Evolutionary conservation across 2,329 filamentous ascomycete genomes (phyloP).

Genomic region (Graphiopsis chlorocephala): DNA sequence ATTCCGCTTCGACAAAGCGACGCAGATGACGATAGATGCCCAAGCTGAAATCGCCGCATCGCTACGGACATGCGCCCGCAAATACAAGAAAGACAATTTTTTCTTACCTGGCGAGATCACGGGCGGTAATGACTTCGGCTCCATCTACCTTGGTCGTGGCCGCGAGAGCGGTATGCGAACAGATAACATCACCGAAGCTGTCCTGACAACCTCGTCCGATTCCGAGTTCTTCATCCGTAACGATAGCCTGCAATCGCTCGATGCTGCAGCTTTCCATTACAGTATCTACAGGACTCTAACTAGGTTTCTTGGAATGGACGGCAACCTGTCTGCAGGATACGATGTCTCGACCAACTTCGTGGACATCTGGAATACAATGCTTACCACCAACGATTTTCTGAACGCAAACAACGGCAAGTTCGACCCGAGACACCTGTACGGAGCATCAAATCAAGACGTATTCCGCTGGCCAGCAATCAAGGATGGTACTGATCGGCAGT

Average conservation of each 20-base stretch:
- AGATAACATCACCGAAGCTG: constrained; percentile 47
- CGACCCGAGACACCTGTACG: constrained; percentile 64
- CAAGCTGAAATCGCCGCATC: constrained; percentile 57
- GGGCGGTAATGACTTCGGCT: constrained; percentile 58
- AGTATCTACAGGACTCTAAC: constrained; percentile 61
- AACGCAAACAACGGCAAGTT: constrained; percentile 60
- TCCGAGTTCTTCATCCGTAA: constrained; percentile 50
- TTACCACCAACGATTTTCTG: constrained; percentile 58
- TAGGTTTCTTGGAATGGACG: constrained; percentile 60
- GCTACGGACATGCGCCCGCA: constrained; percentile 56
- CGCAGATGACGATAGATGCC: constrained; percentile 61
- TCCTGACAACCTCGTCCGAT: constrained; percentile 48
- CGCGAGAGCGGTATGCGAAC: constrained; percentile 54
- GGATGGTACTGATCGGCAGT: constrained; percentile 56
- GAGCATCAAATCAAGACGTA: constrained; percentile 64
- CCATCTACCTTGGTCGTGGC: constrained; percentile 61
- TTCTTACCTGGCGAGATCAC: constrained; percentile 49
- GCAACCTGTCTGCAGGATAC: constrained; percentile 54
- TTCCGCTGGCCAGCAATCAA: constrained; percentile 61
- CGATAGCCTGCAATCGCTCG: constrained; percentile 53
- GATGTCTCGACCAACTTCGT: constrained; percentile 55
- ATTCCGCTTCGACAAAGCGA: constrained; percentile 65
- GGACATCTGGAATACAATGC: constrained; percentile 55
- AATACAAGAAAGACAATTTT: constrained; percentile 60
- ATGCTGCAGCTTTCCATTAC: constrained; percentile 62